Conservation (phyloP, 257 asterid genomes). For the Eucommia ulmoides region DNA sequence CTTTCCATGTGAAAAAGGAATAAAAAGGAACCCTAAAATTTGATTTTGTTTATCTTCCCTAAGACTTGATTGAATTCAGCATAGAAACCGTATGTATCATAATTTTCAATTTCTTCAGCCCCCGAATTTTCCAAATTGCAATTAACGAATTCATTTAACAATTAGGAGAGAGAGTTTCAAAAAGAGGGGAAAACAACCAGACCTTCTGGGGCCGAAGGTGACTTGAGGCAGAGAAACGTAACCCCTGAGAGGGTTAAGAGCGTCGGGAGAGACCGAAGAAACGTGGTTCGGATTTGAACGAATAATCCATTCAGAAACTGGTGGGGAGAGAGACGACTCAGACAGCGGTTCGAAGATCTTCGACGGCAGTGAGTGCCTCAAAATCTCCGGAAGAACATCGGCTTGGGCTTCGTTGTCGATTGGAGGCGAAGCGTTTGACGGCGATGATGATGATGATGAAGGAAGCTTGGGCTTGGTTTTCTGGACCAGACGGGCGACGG, state of each 20-base stretch:
- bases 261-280: slow-evolving; percentile 37
- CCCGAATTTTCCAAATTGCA: background rate
- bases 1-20: background rate
- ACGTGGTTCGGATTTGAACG: slow-evolving; percentile 24
- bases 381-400: slow-evolving; percentile 79
- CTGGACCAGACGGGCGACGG: slow-evolving; percentile 39
- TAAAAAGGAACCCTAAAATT: too few species aligned
- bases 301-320: slow-evolving; percentile 61
- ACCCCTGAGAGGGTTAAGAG: slow-evolving; percentile 68
- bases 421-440: slow-evolving; percentile 4
- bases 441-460: slow-evolving; percentile 10
- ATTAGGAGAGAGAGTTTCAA: background rate
- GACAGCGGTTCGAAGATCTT: slow-evolving; percentile 31
- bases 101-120: background rate
- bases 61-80: background rate
- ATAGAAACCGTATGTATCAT: too few species aligned
- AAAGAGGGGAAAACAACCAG: background rate
- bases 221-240: slow-evolving; percentile 79
- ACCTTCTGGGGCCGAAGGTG: slow-evolving; percentile 85
- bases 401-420: slow-evolving; percentile 15
- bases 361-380: slow-evolving; percentile 69
- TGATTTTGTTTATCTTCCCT: too few species aligned
- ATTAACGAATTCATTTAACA: background rate
- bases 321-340: slow-evolving; percentile 27
- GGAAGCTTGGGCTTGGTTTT: slow-evolving; percentile 16